These are phyloP conservation scores for Zymoseptoria brevis DNA, from an alignment of 2,329 filamentous ascomycete species.

Conservation along the genomic window DNA sequence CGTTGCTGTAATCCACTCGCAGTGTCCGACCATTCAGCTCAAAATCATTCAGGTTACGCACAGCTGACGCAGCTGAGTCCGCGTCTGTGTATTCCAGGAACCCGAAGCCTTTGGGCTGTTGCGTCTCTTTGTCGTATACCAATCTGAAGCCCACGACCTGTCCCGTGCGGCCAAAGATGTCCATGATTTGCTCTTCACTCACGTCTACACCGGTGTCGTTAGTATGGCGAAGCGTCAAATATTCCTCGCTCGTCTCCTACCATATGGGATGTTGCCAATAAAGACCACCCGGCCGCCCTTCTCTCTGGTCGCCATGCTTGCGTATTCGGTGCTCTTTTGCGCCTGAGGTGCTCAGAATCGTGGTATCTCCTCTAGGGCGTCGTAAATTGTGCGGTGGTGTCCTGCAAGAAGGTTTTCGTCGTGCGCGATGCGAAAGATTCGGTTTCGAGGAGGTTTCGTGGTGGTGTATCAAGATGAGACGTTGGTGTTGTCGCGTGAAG, in stretches of 20 bases:
- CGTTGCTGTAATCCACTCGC: slow-evolving; percentile 91
- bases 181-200: slow-evolving; percentile 90
- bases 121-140: slow-evolving; percentile 92
- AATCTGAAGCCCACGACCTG: slow-evolving; percentile 87
- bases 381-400: background rate
- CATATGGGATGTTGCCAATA: slow-evolving; percentile 80
- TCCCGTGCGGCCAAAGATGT: slow-evolving; percentile 84
- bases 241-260: slow-evolving; percentile 34
- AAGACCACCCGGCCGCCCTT: slow-evolving; percentile 73
- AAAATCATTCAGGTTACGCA: slow-evolving; percentile 89
- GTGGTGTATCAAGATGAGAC: background rate
- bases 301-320: slow-evolving; percentile 41
- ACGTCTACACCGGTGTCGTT: slow-evolving; percentile 52
- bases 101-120: slow-evolving; percentile 89
- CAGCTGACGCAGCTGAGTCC: slow-evolving; percentile 84
- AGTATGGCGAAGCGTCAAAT: background rate
- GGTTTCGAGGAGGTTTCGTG: background rate
- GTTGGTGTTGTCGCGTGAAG: background rate
- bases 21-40: slow-evolving; percentile 93
- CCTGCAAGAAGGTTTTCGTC: background rate
- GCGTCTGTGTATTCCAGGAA: slow-evolving; percentile 93
- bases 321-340: slow-evolving; percentile 35
- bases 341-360: background rate
- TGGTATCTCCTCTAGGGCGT: background rate
- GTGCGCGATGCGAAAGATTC: background rate